Evolutionary conservation across 495 filamentous ascomycete species (phyloP).

Genomic region (Podospora pseudopauciseta): DNA sequence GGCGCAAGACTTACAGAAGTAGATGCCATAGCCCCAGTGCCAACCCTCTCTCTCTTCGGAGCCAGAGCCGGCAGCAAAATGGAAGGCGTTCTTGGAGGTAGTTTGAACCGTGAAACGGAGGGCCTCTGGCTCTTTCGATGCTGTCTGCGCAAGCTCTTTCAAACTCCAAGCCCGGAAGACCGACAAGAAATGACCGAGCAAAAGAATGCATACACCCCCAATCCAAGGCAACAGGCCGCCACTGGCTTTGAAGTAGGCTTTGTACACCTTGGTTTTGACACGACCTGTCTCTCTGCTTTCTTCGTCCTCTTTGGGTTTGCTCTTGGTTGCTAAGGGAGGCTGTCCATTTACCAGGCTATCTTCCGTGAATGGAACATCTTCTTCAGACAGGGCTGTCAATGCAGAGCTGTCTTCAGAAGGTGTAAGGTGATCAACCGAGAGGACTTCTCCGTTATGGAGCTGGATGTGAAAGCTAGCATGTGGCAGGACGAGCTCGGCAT

Average conservation of each 20-base stretch:
- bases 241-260: slow-evolving; percentile 53
- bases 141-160: slow-evolving; percentile 33
- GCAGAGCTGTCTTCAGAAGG: slow-evolving; percentile 32
- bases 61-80: not conserved
- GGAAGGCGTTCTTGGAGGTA: not conserved
- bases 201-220: slow-evolving; percentile 43
- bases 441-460: slow-evolving; percentile 56
- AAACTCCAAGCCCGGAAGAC: slow-evolving; percentile 30
- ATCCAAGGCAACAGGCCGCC: slow-evolving; percentile 56
- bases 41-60: not conserved
- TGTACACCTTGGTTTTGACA: slow-evolving; percentile 55
- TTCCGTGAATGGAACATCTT: not conserved
- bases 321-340: slow-evolving; percentile 49
- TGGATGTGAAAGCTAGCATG: slow-evolving; percentile 58
- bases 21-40: slow-evolving; percentile 14
- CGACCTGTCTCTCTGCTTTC: slow-evolving; percentile 50
- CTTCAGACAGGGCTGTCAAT: slow-evolving; percentile 26
- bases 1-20: slow-evolving; percentile 17
- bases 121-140: slow-evolving; percentile 9
- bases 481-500: slow-evolving; percentile 53
- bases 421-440: slow-evolving; percentile 48
- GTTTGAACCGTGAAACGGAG: slow-evolving; percentile 15
- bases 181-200: slow-evolving; percentile 42
- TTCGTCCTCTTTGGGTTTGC: slow-evolving; percentile 36
- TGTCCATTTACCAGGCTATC: slow-evolving; percentile 7